Base-by-base conservation (phyloP, 164 flowering plant genomes). In the Cinnamomum chago region DNA sequence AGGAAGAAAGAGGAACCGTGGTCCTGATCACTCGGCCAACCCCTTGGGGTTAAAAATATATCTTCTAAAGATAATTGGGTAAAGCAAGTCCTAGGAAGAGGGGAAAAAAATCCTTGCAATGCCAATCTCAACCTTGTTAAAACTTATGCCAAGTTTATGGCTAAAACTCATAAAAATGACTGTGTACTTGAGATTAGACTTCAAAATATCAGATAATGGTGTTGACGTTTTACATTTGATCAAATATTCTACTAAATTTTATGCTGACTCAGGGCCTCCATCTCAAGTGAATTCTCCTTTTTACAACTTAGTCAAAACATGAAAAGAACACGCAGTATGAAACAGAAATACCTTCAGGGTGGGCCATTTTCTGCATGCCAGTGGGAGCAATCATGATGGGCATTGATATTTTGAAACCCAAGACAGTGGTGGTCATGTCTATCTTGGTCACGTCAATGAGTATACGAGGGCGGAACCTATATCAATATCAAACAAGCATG, bases 331-430 rank as follows among this genome's bases (percentile, higher is more conserved):
- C 30, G n/a, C 9, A 30, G 14, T 20, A 17, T 14, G 18, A 0
- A 67, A 47, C 20, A 55, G 6, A 15, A 25, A 51, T 81, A 92
- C 95, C 97, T 75, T 91, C 91, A 76, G 96, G 95, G 76, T 91
- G 98, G 74, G 98, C 98, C 96, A 91, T 89, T 75, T 91, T 90
- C 81, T 90, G 96, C 90, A 93, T 86, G 58, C 92, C 98, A 28
- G 92, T 90, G 1, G 97, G 98, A 75, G 97, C 93, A 85, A 93
- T 82, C 98, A 92, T 90, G 77, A 93, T 93, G 3, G 98, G 97
- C 92, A 90, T 90, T 25, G 97, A 89, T 25, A 92, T 86, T 68
- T 89, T 91, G 87, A 82, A 88, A 3, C 97, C 98, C 86, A 93
- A 79, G 6, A 90, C 82, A 69, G 86, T 89, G 68, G 97, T 84